These are phyloP conservation scores for Mollisiaceae sp. DNA, from an alignment of 2,329 filamentous ascomycete genomes.

Conservation along the genomic window DNA sequence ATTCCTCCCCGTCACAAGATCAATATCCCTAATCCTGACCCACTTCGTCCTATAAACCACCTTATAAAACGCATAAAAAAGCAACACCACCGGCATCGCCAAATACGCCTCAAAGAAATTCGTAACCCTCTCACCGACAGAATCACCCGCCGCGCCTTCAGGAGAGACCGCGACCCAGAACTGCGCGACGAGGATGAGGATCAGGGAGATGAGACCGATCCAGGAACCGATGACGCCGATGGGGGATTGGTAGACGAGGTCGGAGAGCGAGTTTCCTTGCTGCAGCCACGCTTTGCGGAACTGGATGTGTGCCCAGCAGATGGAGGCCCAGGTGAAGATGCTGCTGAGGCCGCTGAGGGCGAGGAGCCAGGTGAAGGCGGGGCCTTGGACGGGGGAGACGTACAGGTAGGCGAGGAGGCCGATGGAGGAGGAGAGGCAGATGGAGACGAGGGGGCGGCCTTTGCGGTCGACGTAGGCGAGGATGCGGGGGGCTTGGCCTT, in stretches of 20 bases:
- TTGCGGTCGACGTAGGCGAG: conserved; percentile 82
- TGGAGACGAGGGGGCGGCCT: conserved; percentile 78
- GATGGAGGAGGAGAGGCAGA: conserved; percentile 66
- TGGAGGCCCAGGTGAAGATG: conserved; percentile 81
- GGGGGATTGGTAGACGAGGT: conserved; percentile 66
- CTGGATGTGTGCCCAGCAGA: conserved; percentile 87
- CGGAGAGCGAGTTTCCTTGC: conserved; percentile 64
- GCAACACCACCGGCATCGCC: conserved; percentile 68
- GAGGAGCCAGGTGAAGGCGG: conserved; percentile 80
- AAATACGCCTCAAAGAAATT: conserved; percentile 78
- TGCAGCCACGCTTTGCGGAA: conserved; percentile 80
- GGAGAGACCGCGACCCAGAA: conserved; percentile 87
- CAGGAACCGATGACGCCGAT: conserved; percentile 67
- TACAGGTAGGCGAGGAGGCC: conserved; percentile 82
- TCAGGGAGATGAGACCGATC: conserved; percentile 61
- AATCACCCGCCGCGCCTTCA: conserved; percentile 57
- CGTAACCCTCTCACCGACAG: conserved; percentile 53
- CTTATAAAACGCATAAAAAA: conserved; percentile 78
- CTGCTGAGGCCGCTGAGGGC: conserved; percentile 74
- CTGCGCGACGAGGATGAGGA: conserved; percentile 46
- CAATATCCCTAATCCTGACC: conserved; percentile 75
- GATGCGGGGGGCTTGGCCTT: conserved; percentile 78
- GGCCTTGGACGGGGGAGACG: conserved; percentile 56
- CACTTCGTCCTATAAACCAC: conserved; percentile 73
- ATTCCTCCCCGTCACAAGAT: conserved; percentile 82